phyloP scores from a whole-genome alignment of 805 yeast species.

The Saccharomycopsis fermentans region DNA sequence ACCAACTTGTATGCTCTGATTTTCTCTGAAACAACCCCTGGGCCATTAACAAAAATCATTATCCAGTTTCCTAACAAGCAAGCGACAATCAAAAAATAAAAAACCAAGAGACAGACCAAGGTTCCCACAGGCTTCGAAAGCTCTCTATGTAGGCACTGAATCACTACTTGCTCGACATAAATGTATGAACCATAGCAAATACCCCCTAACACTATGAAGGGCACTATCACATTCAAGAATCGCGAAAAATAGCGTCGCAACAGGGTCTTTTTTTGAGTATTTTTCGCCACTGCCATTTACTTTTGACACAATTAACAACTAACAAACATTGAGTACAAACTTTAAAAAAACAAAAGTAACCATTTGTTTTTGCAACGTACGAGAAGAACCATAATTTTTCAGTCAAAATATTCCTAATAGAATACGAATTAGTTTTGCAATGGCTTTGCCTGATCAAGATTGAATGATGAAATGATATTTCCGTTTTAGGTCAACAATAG shows the following conservation, averaged over 20 bases:
- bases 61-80: conserved; percentile 12
- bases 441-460: no score
- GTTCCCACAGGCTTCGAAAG: not conserved
- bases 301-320: no score
- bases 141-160: not conserved
- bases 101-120: conserved; percentile 3
- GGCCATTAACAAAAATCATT: conserved; percentile 11
- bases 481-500: not conserved
- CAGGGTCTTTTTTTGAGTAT: not conserved
- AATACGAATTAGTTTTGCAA: no score
- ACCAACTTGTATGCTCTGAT: conserved; percentile 14
- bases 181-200: conserved; percentile 10
- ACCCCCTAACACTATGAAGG: conserved; percentile 3
- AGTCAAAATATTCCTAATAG: no score
- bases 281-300: not conserved
- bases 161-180: conserved; percentile 1
- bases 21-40: conserved; percentile 11
- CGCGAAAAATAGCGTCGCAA: not conserved
- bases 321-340: no score
- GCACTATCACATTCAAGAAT: conserved; percentile 3
- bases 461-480: not conserved
- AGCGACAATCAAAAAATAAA: conserved; percentile 7
- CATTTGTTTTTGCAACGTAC: no score
- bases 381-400: no score
- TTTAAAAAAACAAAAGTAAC: not conserved